Conservation (phyloP, 352 stramenopile species). For the Globisporangium viniferum region DNA sequence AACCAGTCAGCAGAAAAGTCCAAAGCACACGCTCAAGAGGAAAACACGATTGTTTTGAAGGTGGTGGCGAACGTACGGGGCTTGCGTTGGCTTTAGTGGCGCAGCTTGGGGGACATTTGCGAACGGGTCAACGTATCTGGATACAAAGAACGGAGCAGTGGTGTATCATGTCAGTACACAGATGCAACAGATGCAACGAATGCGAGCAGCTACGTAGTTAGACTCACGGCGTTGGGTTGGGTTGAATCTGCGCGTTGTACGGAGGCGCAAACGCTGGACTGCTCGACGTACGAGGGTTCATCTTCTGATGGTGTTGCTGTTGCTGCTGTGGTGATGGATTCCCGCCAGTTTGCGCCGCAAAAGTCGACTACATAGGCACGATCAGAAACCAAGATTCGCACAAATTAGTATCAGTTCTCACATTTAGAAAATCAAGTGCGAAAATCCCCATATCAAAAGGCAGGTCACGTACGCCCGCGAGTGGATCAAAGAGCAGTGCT, state of each 20-base stretch:
- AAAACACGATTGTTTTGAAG: background rate
- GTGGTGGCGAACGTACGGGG: conserved; percentile 19
- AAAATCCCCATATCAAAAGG: background rate
- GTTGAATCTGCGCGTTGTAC: conserved; percentile 7
- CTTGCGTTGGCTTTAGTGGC: conserved; percentile 37
- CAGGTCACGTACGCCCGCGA: conserved; percentile 45
- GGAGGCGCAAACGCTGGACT: conserved; percentile 24
- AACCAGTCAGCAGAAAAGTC: background rate
- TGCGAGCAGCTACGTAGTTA: background rate
- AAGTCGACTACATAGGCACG: conserved; percentile 22
- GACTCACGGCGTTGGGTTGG: conserved; percentile 4
- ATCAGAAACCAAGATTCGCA: background rate
- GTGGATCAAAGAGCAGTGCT: conserved; percentile 69
- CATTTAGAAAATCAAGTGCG: background rate
- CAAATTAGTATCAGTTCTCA: background rate
- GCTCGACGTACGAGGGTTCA: conserved; percentile 22
- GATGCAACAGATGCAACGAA: background rate
- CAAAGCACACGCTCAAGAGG: background rate
- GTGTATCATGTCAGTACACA: background rate
- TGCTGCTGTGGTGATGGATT: conserved; percentile 17
- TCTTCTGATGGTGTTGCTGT: conserved; percentile 19
- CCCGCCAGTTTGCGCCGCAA: conserved; percentile 17
- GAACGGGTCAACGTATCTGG: conserved; percentile 62
- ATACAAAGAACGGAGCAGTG: background rate
- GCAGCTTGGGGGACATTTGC: conserved; percentile 37